Evolutionary conservation across 2,329 filamentous ascomycete genomes (phyloP), one percentile per base, ranked within the genome.

Genomic region (Hawksworthiomyces lignivorus): DNA sequence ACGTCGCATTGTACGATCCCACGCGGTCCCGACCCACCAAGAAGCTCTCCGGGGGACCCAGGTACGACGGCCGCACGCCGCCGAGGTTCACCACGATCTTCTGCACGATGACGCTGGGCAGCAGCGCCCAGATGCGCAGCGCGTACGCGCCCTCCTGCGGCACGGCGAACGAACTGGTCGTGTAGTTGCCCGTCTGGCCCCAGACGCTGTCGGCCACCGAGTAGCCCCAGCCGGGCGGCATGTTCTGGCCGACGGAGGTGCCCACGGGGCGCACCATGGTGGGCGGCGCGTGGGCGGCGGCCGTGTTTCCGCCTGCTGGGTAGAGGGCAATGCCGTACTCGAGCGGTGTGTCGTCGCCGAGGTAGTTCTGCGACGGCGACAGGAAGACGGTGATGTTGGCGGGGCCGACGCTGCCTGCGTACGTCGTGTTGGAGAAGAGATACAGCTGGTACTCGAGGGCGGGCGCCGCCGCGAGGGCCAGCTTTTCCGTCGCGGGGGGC

Each of bases 391-490:
- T 66, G 38, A 68, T 60, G 50, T 64, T 65, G 49, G 63, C 64
- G 14, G 62, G 62, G 20, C n/a, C 31, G 18, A 19, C 21, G 14
- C 22, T 7, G 32, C 19, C 20, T n/a, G n/a, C n/a, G n/a, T n/a
- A n/a, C 5, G 66, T 56, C 17, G 57, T 56, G 43, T 68, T 67
- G 32, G 70, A 74, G 61, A 80, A 82, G 11, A 78, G 64, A 57
- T 78, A 82, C 44, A 83, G 52, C 39, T 73, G 65, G 54, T 82
- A 84, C 48, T 77, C 70, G 8, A 83, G 65, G 5, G 68, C 69
- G 1, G 78, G 77, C 0, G 65, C 72, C 10, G 65, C 64, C 4
- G 62, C 62, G 1, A 70, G 54, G 3, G 64, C 60, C 26, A 77
- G 66, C 14, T 73, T 72, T 30, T 68, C 63, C 0, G 70, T 64